These are phyloP conservation scores for Alternaria gansuensis DNA, from an alignment of 2,329 filamentous ascomycete genomes.

Conservation along the genomic window DNA sequence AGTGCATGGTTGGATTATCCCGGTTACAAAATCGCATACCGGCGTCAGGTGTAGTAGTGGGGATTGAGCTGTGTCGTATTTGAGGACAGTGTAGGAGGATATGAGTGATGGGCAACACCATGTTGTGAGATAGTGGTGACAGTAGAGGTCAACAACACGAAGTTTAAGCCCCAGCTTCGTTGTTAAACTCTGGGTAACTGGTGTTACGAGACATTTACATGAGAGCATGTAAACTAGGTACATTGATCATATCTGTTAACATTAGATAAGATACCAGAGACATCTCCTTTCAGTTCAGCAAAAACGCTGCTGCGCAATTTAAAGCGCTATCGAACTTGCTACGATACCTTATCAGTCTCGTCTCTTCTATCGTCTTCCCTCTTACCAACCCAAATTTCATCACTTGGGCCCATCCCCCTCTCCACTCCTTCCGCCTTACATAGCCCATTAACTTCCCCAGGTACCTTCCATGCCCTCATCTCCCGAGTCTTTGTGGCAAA, in stretches of 20 bases:
- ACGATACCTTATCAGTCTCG: neutral
- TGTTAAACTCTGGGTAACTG: neutral
- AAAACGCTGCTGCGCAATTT: neutral
- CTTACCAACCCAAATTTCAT: conserved; percentile 58
- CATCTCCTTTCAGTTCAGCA: neutral
- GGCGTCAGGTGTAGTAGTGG: neutral
- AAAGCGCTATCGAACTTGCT: neutral
- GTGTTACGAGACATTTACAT: conserved; percentile 8
- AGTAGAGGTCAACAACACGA: neutral
- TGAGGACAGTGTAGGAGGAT: neutral
- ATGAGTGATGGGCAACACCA: neutral
- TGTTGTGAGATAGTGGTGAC: neutral
- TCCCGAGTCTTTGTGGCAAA: conserved; percentile 62
- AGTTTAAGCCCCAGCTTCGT: neutral
- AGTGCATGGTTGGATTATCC: neutral
- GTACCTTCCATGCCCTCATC: conserved; percentile 56
- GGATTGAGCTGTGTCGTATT: neutral
- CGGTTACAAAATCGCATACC: neutral
- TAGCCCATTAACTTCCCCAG: conserved; percentile 57
- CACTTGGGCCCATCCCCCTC: conserved; percentile 59
- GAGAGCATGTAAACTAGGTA: conserved; percentile 5
- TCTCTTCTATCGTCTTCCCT: conserved; percentile 13
- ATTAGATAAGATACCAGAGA: neutral
- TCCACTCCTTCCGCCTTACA: conserved; percentile 57
- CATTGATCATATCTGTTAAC: neutral